Base-by-base conservation (phyloP, 192 early-diverging fungal genomes). In the Geosiphon pyriformis region DNA sequence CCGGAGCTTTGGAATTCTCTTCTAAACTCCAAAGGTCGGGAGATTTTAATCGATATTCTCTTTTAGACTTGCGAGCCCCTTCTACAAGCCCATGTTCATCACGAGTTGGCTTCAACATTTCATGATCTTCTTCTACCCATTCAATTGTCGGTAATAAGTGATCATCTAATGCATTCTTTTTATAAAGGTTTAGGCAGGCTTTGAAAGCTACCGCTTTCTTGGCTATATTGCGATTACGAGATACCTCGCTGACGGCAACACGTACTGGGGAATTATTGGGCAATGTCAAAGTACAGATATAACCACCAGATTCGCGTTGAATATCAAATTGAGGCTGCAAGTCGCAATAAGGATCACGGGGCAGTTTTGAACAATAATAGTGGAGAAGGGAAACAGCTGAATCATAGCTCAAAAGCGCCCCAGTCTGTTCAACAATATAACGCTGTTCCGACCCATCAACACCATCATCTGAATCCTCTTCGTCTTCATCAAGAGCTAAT, bases 281-380 rank as follows among this genome's bases (percentile, higher is more conserved):
- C 6, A 92, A 53, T 0, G 60, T 77, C 34, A 90, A 33, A 0
- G 68, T 74, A 61, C 87, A 89, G 20, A 71, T 29, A 33, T 74
- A 78, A 2, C 77, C 78, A 4, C 71, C 72, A 0, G 50, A 10
- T 1, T 73, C 73, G 12, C 48, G 34, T 1, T 60, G 47, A 6
- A 76, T 74, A 27, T 65, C 61, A 59, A 88, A 89, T 0, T 80
- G 70, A 0, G 93, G 90, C 32, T 67, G 52, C 7, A 81, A 71
- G 42, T 74, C 65, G 69, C 74, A 86, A 50, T 72, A 84, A 42
- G 64, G 52, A 71, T 94, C 91, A 6, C 75, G 65, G 0, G 92
- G 85, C n/a, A 94, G 80, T 0, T 76, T 64, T 31, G 74, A 77
- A 61, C 93, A 94, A 61, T 92, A 97, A 30, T 81, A 78, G 74